Evolutionary conservation across 176 grass and related monocot species (phyloP).

Genomic region (Eragrostis curvula): DNA sequence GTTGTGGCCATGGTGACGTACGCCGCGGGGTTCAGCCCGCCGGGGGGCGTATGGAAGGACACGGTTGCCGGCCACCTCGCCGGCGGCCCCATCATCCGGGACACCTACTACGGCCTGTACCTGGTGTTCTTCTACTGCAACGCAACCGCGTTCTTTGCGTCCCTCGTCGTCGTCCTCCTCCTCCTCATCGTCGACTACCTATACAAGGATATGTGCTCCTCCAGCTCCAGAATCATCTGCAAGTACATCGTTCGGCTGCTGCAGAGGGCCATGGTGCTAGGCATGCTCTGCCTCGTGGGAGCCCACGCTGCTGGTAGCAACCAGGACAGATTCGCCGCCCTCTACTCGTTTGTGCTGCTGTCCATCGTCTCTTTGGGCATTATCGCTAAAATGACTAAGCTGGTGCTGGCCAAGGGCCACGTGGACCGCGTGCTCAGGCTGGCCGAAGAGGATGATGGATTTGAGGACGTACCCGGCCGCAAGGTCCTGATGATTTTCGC

Average conservation of each 20-base stretch:
- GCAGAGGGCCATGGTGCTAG: background rate
- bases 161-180: background rate
- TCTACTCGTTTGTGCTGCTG: background rate
- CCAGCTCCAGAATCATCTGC: background rate
- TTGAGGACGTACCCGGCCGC: background rate
- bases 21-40: background rate
- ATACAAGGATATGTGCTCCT: background rate
- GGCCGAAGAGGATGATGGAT: background rate
- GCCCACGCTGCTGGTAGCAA: background rate
- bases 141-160: slow-evolving; percentile 15
- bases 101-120: slow-evolving; percentile 6
- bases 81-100: slow-evolving; percentile 32
- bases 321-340: background rate
- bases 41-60: slow-evolving; percentile 22
- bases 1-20: background rate
- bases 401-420: background rate
- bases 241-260: background rate
- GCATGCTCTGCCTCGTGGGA: background rate
- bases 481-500: slow-evolving; percentile 31
- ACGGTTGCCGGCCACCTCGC: background rate
- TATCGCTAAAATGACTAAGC: too few relatives aligned
- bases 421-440: background rate
- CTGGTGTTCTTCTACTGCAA: slow-evolving; percentile 44
- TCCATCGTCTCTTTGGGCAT: background rate
- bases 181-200: background rate